Evolutionary conservation across 2,329 filamentous ascomycete species (phyloP), one percentile per base, ranked within the genome.

Genomic region (Fusarium oxysporum): DNA sequence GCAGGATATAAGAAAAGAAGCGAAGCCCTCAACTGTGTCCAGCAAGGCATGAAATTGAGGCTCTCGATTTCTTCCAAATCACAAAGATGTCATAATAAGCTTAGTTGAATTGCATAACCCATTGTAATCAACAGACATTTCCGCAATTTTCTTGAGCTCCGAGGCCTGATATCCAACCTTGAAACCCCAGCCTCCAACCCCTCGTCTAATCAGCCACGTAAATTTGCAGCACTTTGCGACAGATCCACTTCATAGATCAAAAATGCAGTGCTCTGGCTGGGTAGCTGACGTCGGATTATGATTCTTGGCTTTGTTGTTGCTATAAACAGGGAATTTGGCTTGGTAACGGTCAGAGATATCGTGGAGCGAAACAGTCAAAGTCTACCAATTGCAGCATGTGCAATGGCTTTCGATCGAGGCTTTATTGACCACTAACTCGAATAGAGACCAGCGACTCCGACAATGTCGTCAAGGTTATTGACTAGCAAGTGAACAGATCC

Each of bases 131-230:
- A 54, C 50, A 54, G 33, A 40, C 25, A 12, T 40, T 38, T 37
- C 50, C 50, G 33, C 50, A 54, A 40, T 28, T 38, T 28, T 53
- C 50, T 38, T 28, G 23, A 28, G 33, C 33, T 40, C 50, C 33
- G 33, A 54, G 33, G 50, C 50, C 50, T 40, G 19, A 54, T 28
- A 28, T 40, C 19, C 50, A 54, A 40, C 50, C 33, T 51, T 67
- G 45, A 61, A 58, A 53, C 63, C 65, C 73, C 69, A 65, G 66
- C 61, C 66, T 73, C 75, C 73, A 73, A 68, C 71, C 75, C 73
- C 75, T 77, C 75, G 58, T 75, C 53, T 65, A 72, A 62, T 71
- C 72, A 77, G 75, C 73, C 73, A 77, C 75, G 61, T 65, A 71
- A 77, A 77, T 75, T 77, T 75, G 65, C 58, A 63, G 66, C 66